Evolutionary conservation across 139 green algal species (phyloP).

Genomic region (Tetradesmus lagerheimii): DNA sequence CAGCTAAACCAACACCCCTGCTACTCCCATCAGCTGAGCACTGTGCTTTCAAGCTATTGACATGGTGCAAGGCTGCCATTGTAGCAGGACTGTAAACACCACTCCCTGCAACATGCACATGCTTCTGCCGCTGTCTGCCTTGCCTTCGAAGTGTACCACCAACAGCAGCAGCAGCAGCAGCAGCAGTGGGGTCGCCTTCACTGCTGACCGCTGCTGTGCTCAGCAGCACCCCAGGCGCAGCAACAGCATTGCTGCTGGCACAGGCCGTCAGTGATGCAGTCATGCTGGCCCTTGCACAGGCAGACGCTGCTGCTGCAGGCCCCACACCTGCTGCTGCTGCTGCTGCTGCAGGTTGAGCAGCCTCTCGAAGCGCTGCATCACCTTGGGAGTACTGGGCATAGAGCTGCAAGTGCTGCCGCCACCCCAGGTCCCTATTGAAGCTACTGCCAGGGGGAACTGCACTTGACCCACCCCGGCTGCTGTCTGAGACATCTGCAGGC

Average conservation of each 20-base stretch:
- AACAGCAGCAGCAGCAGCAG: background rate
- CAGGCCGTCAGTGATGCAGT: background rate
- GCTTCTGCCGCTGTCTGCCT: background rate
- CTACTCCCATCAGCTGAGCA: background rate
- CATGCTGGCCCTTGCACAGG: background rate
- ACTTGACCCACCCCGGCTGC: background rate
- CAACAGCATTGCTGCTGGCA: background rate
- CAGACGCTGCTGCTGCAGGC: background rate
- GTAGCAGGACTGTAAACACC: background rate
- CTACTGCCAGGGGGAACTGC: background rate
- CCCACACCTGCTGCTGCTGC: background rate
- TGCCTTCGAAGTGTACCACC: background rate
- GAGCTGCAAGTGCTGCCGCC: background rate
- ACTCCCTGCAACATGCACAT: conserved; percentile 5
- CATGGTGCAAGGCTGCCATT: conserved; percentile 17
- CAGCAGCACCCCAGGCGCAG: background rate
- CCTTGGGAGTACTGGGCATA: background rate
- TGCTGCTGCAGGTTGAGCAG: background rate
- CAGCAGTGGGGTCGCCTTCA: background rate
- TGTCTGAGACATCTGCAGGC: background rate
- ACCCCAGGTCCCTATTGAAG: background rate
- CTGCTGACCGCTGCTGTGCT: background rate
- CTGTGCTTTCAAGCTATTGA: background rate
- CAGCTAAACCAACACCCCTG: background rate
- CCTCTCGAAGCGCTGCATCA: background rate